phyloP scores from a whole-genome alignment of 73 alveolate genomes.

The Blepharisma japonicum region DNA sequence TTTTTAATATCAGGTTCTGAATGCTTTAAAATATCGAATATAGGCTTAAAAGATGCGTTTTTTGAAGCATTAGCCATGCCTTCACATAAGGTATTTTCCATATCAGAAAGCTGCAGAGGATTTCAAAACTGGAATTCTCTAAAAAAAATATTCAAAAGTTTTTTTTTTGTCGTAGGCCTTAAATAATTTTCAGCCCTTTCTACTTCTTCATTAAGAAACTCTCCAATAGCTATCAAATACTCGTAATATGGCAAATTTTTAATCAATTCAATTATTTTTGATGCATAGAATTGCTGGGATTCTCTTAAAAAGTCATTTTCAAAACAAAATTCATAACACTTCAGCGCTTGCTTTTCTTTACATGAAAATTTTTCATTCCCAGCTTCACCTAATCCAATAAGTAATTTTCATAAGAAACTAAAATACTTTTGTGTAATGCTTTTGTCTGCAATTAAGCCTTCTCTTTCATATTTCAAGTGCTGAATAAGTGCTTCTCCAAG shows the following conservation, averaged over 20 bases:
- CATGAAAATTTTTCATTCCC: slow-evolving; percentile 43
- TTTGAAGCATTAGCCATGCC: slow-evolving; percentile 70
- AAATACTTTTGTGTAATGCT: slow-evolving; percentile 41
- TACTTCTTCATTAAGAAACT: slow-evolving; percentile 66
- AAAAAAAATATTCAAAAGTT: slow-evolving; percentile 45
- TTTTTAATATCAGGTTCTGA: slow-evolving; percentile 55
- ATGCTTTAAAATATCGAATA: slow-evolving; percentile 60
- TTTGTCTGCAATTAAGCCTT: slow-evolving; percentile 37
- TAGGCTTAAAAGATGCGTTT: slow-evolving; percentile 62
- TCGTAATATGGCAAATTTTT: slow-evolving; percentile 67
- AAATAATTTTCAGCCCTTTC: slow-evolving; percentile 64
- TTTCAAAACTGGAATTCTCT: slow-evolving; percentile 55
- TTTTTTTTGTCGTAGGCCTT: slow-evolving; percentile 48
- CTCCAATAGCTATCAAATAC: slow-evolving; percentile 55
- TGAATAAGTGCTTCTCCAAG: slow-evolving; percentile 40
- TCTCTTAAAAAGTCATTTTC: slow-evolving; percentile 40
- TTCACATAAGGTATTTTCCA: slow-evolving; percentile 70
- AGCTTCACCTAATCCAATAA: slow-evolving; percentile 9
- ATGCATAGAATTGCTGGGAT: slow-evolving; percentile 39
- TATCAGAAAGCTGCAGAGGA: slow-evolving; percentile 62
- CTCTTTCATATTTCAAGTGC: slow-evolving; percentile 44
- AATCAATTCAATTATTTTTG: slow-evolving; percentile 51
- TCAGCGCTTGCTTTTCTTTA: slow-evolving; percentile 52
- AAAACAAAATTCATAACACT: slow-evolving; percentile 41
- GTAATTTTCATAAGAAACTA: slow-evolving; percentile 37